These are phyloP conservation scores for Backusella luteola DNA, from an alignment of 192 early-diverging fungal genomes.

Conservation along the genomic window DNA sequence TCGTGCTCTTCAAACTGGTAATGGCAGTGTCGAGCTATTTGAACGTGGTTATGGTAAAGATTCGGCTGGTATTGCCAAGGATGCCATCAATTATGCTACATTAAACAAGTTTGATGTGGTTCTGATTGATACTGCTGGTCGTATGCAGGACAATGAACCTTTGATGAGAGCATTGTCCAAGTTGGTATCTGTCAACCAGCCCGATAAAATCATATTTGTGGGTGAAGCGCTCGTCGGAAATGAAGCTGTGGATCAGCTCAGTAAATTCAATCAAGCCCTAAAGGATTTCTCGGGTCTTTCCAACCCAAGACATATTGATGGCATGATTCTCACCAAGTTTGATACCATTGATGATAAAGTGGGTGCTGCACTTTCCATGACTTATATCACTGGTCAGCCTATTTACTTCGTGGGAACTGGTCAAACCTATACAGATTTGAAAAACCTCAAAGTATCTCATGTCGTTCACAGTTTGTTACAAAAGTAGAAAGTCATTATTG, in stretches of 20 bases:
- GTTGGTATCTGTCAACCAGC: constrained; percentile 85
- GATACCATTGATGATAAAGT: constrained; percentile 97
- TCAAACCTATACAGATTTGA: constrained; percentile 94
- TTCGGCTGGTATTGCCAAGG: constrained; percentile 92
- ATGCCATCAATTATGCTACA: constrained; percentile 82
- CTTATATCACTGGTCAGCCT: constrained; percentile 92
- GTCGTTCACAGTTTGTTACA: constrained; percentile 68
- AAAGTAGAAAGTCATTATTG: constrained; percentile 35
- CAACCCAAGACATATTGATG: constrained; percentile 89
- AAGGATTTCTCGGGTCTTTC: constrained; percentile 83
- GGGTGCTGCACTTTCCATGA: constrained; percentile 94
- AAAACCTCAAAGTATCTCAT: constrained; percentile 79
- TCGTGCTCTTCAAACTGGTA: constrained; percentile 59
- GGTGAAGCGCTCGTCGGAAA: constrained; percentile 97
- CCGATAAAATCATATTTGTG: constrained; percentile 97
- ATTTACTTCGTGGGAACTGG: constrained; percentile 97
- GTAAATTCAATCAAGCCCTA: constrained; percentile 93
- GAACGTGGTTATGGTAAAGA: constrained; percentile 98
- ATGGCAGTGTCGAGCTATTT: constrained; percentile 81
- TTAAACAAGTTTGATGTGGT: constrained; percentile 83
- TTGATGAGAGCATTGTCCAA: constrained; percentile 96
- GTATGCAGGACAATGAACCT: constrained; percentile 99
- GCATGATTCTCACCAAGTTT: constrained; percentile 95
- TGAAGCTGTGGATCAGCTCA: constrained; percentile 94
- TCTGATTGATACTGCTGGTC: constrained; percentile 92